Evolutionary conservation across 2,329 filamentous ascomycete genomes (phyloP), one percentile per base, ranked within the genome.

Genomic region (Claviceps fusiformis): DNA sequence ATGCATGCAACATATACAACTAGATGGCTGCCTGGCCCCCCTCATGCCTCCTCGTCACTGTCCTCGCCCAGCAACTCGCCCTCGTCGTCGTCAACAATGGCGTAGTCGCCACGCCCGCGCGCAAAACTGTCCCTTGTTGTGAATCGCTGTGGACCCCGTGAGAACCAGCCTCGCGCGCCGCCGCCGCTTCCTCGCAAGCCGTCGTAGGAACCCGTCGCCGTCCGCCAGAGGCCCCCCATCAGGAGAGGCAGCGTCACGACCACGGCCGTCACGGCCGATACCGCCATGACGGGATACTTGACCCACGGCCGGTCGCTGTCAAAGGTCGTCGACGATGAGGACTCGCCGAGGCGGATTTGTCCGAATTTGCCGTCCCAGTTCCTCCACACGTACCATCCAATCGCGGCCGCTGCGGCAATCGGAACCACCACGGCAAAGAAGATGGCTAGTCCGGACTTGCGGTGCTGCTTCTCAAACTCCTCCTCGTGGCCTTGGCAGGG

Each of bases 41-140:
- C 15, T 68, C 60, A 73, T 44, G 85, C 87, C 58, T 96, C 92
- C 65, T 96, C 90, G 60, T 96, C 92, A 61, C 89, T 90, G 57
- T 95, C 91, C 62, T 96, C 92, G 0, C 93, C 93, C 41, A 98
- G 73, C 61, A 98, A 73, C 74, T 97, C 92, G 51, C 92, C 92
- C 68, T 97, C 93, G 66, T 97, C 93, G 52, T 93, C 87, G 63
- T 95, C 90, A 53, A 95, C 89, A 63, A 86, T 79, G 17, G 85
- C 82, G 68, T 97, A 97, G 68, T 95, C 89, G n/a, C 87, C 85
- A 55, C 88, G 80, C 1, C 89, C 86, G 55, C 90, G 81, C 5
- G 90, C 87, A 71, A 98, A 98, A 58, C 88, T 92, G 64, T 88
- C 87, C 57, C 95, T 77, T 52, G 88, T 95, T 17, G 90, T 93